Conservation (phyloP, 495 filamentous ascomycete species). For the Trypethelium eluteriae region DNA sequence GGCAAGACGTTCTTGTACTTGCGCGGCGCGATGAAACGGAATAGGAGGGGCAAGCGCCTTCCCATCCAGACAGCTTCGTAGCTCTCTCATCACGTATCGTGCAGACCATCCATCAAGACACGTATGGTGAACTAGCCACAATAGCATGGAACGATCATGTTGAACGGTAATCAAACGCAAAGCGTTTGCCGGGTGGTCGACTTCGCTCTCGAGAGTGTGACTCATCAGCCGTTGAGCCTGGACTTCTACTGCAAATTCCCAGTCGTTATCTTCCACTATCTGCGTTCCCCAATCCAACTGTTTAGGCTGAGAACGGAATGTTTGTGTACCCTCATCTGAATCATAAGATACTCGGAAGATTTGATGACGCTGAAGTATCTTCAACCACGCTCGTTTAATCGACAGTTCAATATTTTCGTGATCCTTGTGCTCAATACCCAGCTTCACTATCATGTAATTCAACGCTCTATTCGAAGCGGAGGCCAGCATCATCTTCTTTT, state of each 20-base stretch:
- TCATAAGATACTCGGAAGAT: too few species aligned
- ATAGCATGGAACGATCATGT: slow-evolving; percentile 2
- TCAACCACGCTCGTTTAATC: neutral
- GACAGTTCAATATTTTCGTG: neutral
- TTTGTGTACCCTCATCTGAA: too few species aligned
- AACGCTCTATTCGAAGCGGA: neutral
- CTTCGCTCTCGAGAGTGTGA: neutral
- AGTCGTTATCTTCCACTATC: too few species aligned
- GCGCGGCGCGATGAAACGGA: too few species aligned
- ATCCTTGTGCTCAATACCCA: neutral
- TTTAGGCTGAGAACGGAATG: too few species aligned
- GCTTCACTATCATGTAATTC: neutral
- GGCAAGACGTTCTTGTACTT: too few species aligned
- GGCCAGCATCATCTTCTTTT: neutral
- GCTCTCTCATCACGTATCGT: too few species aligned
- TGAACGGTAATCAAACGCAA: neutral
- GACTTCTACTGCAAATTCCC: neutral
- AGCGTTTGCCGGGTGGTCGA: too few species aligned
- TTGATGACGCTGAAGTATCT: neutral
- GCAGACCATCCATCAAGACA: slow-evolving; percentile 19
- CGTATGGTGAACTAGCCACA: slow-evolving; percentile 20
- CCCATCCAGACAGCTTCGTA: too few species aligned
- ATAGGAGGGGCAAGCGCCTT: too few species aligned
- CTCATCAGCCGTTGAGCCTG: neutral
- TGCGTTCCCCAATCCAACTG: too few species aligned